Evolutionary conservation across 1,284 basidiomycete genomes (phyloP), one percentile per base, ranked within the genome.

Genomic region (Veloboletus limbatus): DNA sequence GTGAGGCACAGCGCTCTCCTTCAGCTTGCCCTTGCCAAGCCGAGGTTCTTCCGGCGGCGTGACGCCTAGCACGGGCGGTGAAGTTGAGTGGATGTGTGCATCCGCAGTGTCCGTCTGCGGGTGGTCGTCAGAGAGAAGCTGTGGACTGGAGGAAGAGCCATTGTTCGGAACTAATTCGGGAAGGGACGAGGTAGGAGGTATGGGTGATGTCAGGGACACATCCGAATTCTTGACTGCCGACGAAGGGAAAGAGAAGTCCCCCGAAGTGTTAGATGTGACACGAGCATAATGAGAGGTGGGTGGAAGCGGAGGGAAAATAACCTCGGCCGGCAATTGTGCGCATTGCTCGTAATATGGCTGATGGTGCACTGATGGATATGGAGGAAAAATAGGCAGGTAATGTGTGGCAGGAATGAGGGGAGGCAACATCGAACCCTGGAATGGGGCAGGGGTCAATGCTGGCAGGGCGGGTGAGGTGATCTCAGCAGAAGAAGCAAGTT

Each of bases 61-160:
- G 24, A 48, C 28, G n/a, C 52, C 47, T 10, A 52, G 49, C n/a
- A 57, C 47, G 13, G 52, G 40, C 6, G 52, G 54, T 32, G 53
- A 52, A 6, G 51, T 47, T 13, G 55, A 51, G 20, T 53, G 43
- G 17, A 66, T 50, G 21, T 41, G 48, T 3, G 27, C 41, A 14
- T 60, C 49, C 3, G 31, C 44, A 16, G 28, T 17, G 20, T 60
- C 47, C 13, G 51, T 51, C 45, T 62, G 60, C 8, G 52, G 45
- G 27, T 60, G 48, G 20, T 65, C 56, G 21, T 60, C 59, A 18
- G 66, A 66, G 38, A 70, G 70, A 32, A 72, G 69, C 16, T 75
- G 75, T 2, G 85, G 83, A 53, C 85, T 88, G 6, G 84, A 87
- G 1, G 84, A 87, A 1, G 82, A 84, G 54, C 76, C 81, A 33